Evolutionary conservation across 768 basidiomycete genomes (phyloP), one percentile per base, ranked within the genome.

Genomic region (Podaxis mareebaensis): DNA sequence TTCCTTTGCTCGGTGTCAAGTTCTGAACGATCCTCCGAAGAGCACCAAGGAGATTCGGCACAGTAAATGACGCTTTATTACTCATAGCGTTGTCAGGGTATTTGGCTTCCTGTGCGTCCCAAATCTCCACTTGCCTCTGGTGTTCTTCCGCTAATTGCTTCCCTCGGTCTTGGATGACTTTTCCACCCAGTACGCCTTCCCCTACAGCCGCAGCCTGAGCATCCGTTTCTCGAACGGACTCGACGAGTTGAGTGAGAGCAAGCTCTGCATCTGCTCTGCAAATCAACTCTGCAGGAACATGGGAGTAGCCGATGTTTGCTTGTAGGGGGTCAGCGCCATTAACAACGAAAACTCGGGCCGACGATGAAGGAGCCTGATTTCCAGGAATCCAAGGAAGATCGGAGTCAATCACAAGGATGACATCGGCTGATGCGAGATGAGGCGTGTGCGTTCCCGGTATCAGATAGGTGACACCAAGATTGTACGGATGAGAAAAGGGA

Each of bases 321-420:
- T 83, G 86, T 5, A 92, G 76, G 1, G 88, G 87, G 63, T 91
- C 87, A 0, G 80, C 87, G 20, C 80, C 75, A 67, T 89, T 88
- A 15, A 91, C 68, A 17, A 89, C 74, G 66, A 88, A 89, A 1
- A 90, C 78, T 30, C 78, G 74, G 0, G 87, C 82, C 3, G 74
- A 71, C 0, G 72, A 64, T 3, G 42, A 68, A 0, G 88, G 86
- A 3, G 71, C 75, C 38, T 81, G 79, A 58, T 81, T 77, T 51
- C 69, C 75, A 1, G 84, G 80, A 28, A 88, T 84, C 86, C 89
- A 91, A 0, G 89, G 86, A 0, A 89, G 74, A 64, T 88, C 87
- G 7, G 78, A 79, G 61, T 91, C 89, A n/a, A 92, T 64, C 17
- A 90, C 74, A 10, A 92, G 73, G 17, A 92, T 79, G 3, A 85